Evolutionary conservation across 1,139 yeast genomes (phyloP), one percentile per base, ranked within the genome.

Genomic region (Pichia sp.): DNA sequence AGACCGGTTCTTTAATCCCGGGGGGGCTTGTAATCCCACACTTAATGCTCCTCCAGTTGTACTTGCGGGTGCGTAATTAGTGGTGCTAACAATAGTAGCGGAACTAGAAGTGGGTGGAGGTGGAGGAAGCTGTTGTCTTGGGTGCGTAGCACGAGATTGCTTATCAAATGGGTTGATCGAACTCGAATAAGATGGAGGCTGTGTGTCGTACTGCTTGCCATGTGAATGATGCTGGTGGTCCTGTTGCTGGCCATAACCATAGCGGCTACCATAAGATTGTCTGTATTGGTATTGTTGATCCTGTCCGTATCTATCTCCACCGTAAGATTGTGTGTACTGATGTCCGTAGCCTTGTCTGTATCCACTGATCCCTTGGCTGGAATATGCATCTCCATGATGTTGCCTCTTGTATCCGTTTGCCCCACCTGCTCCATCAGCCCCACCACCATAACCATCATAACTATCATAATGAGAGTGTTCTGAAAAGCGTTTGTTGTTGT

Each of bases 31-130:
- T 34, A 19, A 41, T 19, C 19, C 13, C 13, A 15, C 23, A 16
- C 26, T 41, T 15, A 19, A 16, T 41, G 26, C 44, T 5, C 19
- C 44, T 13, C 11, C 15, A 13, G 26, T 23, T 23, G 16, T 10
- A 16, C 15, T 19, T 1, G 23, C 31, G 7, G 29, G 29, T 4
- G 7, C 29, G 29, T 26, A 26, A 26, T 26, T 26, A 26, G 29
- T 26, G 7, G 29, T 26, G 7, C 7, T 26, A 26, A 26, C 29
- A 26, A 5, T 26, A 26, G 29, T 26, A 23, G 26, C 26, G 26
- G 26, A 23, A 23, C 26, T 23, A 23, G 26, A 23, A n/a, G 41
- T 31, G 15, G 49, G 49, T 32, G 52, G 52, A 11, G 52, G 51
- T n/a, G 46, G 46, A 4, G 51, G 51, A 40, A 45, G 46, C 11